A percentile compares a stretch with the other conserved stretches of the same genome.
These are phyloP conservation scores for Paramecium tetraurelia DNA, from an alignment of 73 alveolate species.

Conservation along the genomic window DNA sequence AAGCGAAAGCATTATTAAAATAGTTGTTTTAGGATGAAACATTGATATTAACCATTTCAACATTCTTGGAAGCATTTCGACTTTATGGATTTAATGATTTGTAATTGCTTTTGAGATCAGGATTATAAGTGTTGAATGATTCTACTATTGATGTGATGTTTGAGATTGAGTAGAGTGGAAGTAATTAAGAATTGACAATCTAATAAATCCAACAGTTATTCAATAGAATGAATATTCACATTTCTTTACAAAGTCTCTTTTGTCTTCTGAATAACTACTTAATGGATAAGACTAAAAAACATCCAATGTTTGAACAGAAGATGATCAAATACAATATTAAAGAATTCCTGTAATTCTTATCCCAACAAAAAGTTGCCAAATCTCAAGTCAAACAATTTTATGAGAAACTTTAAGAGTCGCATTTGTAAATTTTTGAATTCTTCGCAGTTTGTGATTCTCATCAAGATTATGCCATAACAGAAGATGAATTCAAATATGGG, in stretches of 20 bases:
- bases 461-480: conserved; percentile 27
- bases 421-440: background rate
- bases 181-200: background rate
- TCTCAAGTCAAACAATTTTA: background rate
- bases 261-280: background rate
- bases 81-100: background rate
- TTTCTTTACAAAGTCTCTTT: background rate
- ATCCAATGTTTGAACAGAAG: background rate
- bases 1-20: background rate
- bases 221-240: background rate
- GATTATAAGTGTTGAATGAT: background rate
- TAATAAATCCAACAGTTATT: background rate
- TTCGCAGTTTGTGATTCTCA: conserved; percentile 51
- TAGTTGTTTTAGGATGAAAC: background rate
- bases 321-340: background rate
- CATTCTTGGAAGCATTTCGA: background rate
- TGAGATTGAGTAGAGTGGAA: background rate
- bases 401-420: background rate
- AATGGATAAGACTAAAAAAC: background rate
- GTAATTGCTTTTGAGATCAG: background rate
- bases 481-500: conserved; percentile 28
- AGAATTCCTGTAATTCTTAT: background rate
- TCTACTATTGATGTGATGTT: background rate
- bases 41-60: background rate
- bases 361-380: background rate